A percentile compares a stretch with the other conserved stretches of the same genome.
Conservation (phyloP, 352 stramenopile species). For the Phytophthora agathidicida region DNA sequence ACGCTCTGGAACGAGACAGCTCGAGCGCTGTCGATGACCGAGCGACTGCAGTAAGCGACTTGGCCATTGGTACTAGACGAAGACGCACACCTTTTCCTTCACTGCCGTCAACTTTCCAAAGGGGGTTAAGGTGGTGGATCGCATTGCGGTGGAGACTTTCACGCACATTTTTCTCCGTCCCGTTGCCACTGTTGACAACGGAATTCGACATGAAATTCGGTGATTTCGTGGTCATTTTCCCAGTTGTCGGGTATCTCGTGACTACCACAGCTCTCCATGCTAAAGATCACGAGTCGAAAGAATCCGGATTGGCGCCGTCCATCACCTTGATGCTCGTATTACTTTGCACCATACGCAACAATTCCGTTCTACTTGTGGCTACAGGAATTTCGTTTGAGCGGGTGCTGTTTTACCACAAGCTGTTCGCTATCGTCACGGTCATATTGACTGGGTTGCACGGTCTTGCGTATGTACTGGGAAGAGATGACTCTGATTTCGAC, state of each 20-base stretch:
- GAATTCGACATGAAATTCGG: constrained; percentile 34
- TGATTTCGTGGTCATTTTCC: constrained; percentile 29
- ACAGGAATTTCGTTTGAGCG: constrained; percentile 48
- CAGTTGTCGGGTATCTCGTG: not conserved
- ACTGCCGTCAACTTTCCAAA: constrained; percentile 6
- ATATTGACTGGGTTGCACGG: constrained; percentile 34
- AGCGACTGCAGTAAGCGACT: constrained; percentile 6
- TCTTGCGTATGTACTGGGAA: constrained; percentile 28
- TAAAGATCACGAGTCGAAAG: constrained; percentile 3
- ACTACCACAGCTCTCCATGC: not conserved
- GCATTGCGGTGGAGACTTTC: constrained; percentile 21
- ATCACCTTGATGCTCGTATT: constrained; percentile 40
- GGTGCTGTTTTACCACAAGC: constrained; percentile 46
- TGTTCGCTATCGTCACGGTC: constrained; percentile 33
- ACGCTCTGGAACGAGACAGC: constrained; percentile 12
- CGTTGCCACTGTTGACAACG: constrained; percentile 20
- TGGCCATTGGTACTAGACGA: constrained; percentile 7
- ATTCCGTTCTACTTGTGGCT: constrained; percentile 38
- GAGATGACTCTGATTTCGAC: not conserved
- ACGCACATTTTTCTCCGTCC: constrained; percentile 14
- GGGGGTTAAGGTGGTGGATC: constrained; percentile 12
- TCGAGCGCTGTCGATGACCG: constrained; percentile 12
- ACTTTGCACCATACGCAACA: constrained; percentile 44
- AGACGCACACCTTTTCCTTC: constrained; percentile 9
- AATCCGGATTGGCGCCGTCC: constrained; percentile 18